Evolutionary conservation across 2,329 filamentous ascomycete genomes (phyloP), one percentile per base, ranked within the genome.

Genomic region (Penicillium sp.): DNA sequence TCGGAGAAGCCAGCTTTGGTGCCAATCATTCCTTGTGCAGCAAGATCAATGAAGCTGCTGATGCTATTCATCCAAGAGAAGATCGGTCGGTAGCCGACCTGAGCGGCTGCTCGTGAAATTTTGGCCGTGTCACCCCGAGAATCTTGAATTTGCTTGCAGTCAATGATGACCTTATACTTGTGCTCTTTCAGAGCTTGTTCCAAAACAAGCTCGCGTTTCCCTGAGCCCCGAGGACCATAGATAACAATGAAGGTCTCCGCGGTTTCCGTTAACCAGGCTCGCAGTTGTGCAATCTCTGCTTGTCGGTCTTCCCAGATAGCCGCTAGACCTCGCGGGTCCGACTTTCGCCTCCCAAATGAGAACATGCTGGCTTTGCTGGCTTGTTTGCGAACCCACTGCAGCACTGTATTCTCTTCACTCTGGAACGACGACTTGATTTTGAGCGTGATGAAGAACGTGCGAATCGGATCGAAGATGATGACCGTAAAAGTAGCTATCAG

Each of bases 1-100:
- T 97, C 93, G 0, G 91, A 95, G 70, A 97, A 96, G 8, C 92
- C 92, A 6, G 92, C 90, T 76, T 97, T 97, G 57, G 95, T 90
- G 13, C 93, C 93, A 21, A 93, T 96, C 13, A 94, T 94, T 65
- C 92, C 90, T 72, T 97, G 93, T 1, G 94, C 91, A 23, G 93
- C 94, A 38, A 97, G 83, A 66, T 97, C 94, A 62, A 96, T 81
- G 76, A 97, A 85, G 71, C 92, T 96, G 75, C 90, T 96, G 63
- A 97, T 85, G 68, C 87, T 96, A 74, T 97, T 97, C 76, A 95
- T 89, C 90, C 92, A 97, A 0, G 91, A 95, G 72, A 99, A 99
- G 0, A 99, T 86, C 0, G 94, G 94, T 9, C 90, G 83, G 71
- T 97, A 97, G 9, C 94, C 93, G 48, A 97, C 92, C 62, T 92